These are phyloP conservation scores for Alternaria rosae DNA, from an alignment of 2,329 filamentous ascomycete species.

Conservation along the genomic window DNA sequence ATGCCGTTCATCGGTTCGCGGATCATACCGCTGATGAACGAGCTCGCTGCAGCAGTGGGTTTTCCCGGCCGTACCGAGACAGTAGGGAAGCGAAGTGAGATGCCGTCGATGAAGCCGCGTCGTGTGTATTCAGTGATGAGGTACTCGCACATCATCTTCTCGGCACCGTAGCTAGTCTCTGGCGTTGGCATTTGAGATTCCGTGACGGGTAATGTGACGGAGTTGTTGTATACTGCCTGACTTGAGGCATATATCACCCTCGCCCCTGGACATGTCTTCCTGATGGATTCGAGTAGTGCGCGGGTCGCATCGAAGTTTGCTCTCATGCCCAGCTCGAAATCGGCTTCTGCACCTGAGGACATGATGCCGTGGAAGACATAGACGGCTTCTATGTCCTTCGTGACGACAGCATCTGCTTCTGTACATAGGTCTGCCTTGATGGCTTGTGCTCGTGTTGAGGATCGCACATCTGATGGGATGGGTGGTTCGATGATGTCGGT, in stretches of 20 bases:
- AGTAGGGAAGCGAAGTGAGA: conserved; percentile 65
- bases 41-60: conserved; percentile 64
- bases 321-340: conserved; percentile 63
- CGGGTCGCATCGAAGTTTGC: conserved; percentile 67
- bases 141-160: conserved; percentile 66
- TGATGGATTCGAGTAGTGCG: conserved; percentile 60
- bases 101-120: conserved; percentile 62
- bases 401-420: conserved; percentile 14
- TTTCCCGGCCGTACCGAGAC: conserved; percentile 65
- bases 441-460: conserved; percentile 51
- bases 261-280: conserved; percentile 58
- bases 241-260: conserved; percentile 66
- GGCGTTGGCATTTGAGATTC: conserved; percentile 60
- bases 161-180: conserved; percentile 65
- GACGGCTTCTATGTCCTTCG: conserved; percentile 19
- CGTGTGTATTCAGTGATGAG: conserved; percentile 67
- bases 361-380: conserved; percentile 72
- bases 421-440: conserved; percentile 60
- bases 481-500: conserved; percentile 63
- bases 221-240: conserved; percentile 67
- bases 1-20: conserved; percentile 65
- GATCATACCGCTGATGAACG: conserved; percentile 67
- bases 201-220: conserved; percentile 47
- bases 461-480: conserved; percentile 54
- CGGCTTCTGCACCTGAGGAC: conserved; percentile 66